Conservation (phyloP, 148 eudicot species). For the Oxyria digyna region DNA sequence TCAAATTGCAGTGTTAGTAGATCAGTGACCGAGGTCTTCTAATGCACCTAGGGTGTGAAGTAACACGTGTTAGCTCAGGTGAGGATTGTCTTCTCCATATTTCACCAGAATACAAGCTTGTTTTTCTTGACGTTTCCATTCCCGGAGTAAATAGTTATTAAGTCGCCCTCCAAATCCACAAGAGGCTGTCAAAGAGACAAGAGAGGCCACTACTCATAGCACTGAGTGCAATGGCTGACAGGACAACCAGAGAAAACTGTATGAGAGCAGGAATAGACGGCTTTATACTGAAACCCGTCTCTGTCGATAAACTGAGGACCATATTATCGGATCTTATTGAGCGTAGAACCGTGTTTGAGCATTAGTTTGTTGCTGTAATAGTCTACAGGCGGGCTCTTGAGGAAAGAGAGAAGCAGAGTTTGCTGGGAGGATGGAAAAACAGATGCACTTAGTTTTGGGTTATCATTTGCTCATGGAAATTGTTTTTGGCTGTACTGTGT, state of each 20-base stretch:
- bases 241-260: conserved; percentile 45
- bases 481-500: not conserved
- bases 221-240: conserved; percentile 49
- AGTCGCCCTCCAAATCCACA: conserved; percentile 41
- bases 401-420: not conserved
- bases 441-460: not conserved
- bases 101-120: conserved; percentile 47
- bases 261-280: conserved; percentile 71
- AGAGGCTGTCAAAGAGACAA: conserved; percentile 38
- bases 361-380: not conserved
- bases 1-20: conserved; percentile 57
- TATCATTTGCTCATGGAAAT: not conserved
- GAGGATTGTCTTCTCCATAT: conserved; percentile 57
- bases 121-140: conserved; percentile 46
- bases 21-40: conserved; percentile 66
- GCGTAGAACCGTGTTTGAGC: conserved; percentile 28
- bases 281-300: conserved; percentile 60
- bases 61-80: conserved; percentile 36
- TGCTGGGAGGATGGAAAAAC: not conserved
- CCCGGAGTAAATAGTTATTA: conserved; percentile 53
- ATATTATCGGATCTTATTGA: conserved; percentile 59
- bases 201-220: conserved; percentile 60
- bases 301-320: conserved; percentile 81
- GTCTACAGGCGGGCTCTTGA: not conserved
- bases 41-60: conserved; percentile 75